Percentiles rank a stretch among this genome's conserved stretches.
phyloP scores from a whole-genome alignment of 2,329 filamentous ascomycete genomes.

The Akanthomyces uredinophilus region DNA sequence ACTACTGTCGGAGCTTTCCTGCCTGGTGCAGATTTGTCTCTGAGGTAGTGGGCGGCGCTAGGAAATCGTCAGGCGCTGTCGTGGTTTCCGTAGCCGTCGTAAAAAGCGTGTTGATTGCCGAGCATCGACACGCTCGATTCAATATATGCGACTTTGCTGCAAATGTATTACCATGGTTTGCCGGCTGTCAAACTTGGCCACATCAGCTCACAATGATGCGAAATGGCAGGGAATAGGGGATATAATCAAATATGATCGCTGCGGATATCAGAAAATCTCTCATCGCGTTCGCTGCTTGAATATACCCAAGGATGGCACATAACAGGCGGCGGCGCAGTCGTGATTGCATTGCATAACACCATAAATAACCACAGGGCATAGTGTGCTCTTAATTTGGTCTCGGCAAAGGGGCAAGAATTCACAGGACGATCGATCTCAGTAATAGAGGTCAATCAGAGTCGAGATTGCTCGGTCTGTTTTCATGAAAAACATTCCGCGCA shows the following conservation, averaged over 20 bases:
- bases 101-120: not conserved
- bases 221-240: not conserved
- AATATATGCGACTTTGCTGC: not conserved
- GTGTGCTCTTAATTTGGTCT: not conserved
- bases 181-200: not conserved
- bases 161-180: not conserved
- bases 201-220: slow-evolving; percentile 1
- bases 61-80: no score
- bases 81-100: not conserved
- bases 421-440: not conserved
- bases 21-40: not conserved
- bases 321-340: not conserved
- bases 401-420: not conserved
- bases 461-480: not conserved
- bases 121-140: no score
- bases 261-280: slow-evolving; percentile 7
- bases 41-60: not conserved
- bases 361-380: not conserved
- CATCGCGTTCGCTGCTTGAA: not conserved
- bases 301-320: not conserved
- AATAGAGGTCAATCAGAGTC: not conserved
- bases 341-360: not conserved
- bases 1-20: not conserved
- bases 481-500: not conserved
- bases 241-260: slow-evolving; percentile 9